Evolutionary conservation across 1,284 basidiomycete genomes (phyloP).

Genomic region (Malassezia brasiliensis): DNA sequence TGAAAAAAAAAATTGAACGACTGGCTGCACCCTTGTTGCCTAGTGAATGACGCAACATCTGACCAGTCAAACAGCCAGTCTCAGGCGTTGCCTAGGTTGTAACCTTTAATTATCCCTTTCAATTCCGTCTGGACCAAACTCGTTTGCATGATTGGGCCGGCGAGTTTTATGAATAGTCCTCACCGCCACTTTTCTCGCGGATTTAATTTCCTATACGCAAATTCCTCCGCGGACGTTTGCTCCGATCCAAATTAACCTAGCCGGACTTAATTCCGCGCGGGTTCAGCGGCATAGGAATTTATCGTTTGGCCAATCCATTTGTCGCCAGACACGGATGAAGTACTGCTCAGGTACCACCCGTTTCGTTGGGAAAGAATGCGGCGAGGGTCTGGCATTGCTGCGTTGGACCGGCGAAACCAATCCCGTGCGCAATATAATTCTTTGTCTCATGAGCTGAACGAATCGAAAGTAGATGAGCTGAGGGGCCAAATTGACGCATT

Average conservation of each 20-base stretch:
- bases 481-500: conserved; percentile 73
- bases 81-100: too few relatives aligned
- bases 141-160: too few relatives aligned
- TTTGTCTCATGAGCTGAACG: conserved; percentile 69
- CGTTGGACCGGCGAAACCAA: conserved; percentile 50
- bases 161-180: not conserved
- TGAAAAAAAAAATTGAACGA: too few relatives aligned
- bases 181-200: not conserved
- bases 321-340: too few relatives aligned
- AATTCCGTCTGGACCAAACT: too few relatives aligned
- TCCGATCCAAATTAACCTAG: too few relatives aligned
- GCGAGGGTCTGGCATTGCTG: conserved; percentile 52
- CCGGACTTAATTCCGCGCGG: not conserved
- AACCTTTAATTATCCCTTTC: too few relatives aligned
- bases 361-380: conserved; percentile 45
- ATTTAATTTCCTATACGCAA: not conserved
- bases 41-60: not conserved
- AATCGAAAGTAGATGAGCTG: conserved; percentile 66
- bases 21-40: too few relatives aligned
- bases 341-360: too few relatives aligned
- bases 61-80: not conserved
- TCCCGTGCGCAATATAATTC: conserved; percentile 58
- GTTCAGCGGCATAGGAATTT: not conserved
- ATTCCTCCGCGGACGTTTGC: not conserved
- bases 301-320: not conserved